These are phyloP conservation scores for Fraxinus baroniana DNA, from an alignment of 305 asterid genomes.

Conservation along the genomic window DNA sequence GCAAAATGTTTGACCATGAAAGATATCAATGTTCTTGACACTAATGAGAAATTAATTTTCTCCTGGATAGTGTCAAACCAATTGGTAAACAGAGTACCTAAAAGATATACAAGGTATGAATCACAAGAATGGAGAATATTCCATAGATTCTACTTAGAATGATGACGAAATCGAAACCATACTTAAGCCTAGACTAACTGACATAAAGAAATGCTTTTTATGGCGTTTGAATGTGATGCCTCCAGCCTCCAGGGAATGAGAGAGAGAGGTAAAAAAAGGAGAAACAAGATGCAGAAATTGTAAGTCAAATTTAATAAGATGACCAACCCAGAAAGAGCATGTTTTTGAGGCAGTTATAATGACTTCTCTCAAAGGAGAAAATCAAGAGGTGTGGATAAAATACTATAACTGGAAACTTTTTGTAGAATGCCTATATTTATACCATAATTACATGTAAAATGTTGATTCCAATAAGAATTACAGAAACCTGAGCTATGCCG, in stretches of 20 bases:
- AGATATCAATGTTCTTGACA: conserved; percentile 49
- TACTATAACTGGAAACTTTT: background rate
- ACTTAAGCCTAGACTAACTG: background rate
- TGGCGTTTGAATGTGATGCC: background rate
- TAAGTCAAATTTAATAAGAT: background rate
- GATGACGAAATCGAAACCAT: background rate
- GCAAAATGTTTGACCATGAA: conserved; percentile 37
- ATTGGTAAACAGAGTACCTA: conserved; percentile 49
- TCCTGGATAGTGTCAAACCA: conserved; percentile 52
- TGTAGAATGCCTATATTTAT: background rate
- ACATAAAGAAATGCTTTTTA: background rate
- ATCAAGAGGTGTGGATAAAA: background rate
- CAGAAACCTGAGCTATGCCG: background rate
- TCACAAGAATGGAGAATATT: conserved; percentile 4
- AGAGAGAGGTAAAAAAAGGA: background rate
- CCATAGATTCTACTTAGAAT: background rate
- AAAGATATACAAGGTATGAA: conserved; percentile 20
- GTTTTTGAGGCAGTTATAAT: background rate
- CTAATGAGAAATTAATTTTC: conserved; percentile 44
- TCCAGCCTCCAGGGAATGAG: background rate
- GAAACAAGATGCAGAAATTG: background rate
- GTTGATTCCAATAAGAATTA: background rate
- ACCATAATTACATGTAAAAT: background rate
- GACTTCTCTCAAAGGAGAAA: background rate
- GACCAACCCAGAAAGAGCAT: background rate